Conservation (phyloP, 1,284 basidiomycete genomes). For the Tetrapyrgos nigripes region DNA sequence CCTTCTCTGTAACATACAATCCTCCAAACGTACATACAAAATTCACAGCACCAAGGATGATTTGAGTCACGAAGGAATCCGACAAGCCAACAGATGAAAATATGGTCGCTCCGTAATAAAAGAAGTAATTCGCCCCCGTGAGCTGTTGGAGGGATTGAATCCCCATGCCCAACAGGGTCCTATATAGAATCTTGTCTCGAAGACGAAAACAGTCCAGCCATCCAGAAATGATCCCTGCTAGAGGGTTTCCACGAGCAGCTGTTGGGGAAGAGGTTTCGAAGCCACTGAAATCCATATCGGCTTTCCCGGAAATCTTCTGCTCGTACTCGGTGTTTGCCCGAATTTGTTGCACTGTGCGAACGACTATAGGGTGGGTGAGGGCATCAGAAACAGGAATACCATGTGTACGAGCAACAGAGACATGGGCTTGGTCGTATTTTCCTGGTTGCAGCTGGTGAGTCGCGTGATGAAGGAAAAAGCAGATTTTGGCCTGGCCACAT, state of each 20-base stretch:
- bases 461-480: no score
- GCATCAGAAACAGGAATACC: conserved; percentile 53
- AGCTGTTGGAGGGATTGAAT: conserved; percentile 80
- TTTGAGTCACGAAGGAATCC: conserved; percentile 75
- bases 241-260: no score
- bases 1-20: conserved; percentile 72
- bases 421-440: conserved; percentile 54
- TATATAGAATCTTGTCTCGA: conserved; percentile 10
- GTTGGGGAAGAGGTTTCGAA: no score
- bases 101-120: conserved; percentile 76
- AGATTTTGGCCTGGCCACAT: no score
- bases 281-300: no score
- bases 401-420: conserved; percentile 63
- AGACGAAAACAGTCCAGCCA: conserved; percentile 18
- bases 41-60: conserved; percentile 76
- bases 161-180: conserved; percentile 51
- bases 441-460: no score
- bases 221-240: no score
- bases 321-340: conserved; percentile 45
- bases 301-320: not conserved
- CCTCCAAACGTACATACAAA: conserved; percentile 75
- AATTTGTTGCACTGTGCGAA: conserved; percentile 60
- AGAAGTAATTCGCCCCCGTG: conserved; percentile 76
- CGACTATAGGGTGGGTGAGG: conserved; percentile 48
- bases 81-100: conserved; percentile 72